Percentiles rank a stretch among this genome's conserved stretches.
phyloP scores from a whole-genome alignment of 306 rosid species.

The Vicia faba region DNA sequence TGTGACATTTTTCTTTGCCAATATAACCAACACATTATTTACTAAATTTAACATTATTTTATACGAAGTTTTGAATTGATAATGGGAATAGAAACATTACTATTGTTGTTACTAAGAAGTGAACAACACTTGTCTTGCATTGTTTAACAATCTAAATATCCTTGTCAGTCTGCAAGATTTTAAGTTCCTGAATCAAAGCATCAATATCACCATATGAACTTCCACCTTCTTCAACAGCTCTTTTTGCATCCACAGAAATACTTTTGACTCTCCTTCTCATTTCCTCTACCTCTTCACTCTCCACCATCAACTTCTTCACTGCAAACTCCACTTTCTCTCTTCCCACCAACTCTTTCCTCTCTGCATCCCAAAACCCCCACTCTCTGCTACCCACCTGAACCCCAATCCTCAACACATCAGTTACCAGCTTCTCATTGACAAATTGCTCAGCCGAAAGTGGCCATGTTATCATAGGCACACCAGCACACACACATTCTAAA shows the following conservation, averaged over 20 bases:
- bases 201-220: slow-evolving; percentile 44
- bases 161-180: background rate
- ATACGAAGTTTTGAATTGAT: no score
- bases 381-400: slow-evolving; percentile 63
- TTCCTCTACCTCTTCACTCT: slow-evolving; percentile 48
- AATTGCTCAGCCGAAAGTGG: slow-evolving; percentile 77
- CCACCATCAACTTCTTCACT: slow-evolving; percentile 53
- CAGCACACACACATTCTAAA: slow-evolving; percentile 55
- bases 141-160: slow-evolving; percentile 1
- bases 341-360: slow-evolving; percentile 43
- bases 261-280: slow-evolving; percentile 51
- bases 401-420: slow-evolving; percentile 53
- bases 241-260: slow-evolving; percentile 46
- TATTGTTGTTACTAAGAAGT: background rate
- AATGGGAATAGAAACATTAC: no score
- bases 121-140: background rate
- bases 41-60: no score
- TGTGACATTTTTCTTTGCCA: background rate
- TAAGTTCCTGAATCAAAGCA: slow-evolving; percentile 50
- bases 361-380: slow-evolving; percentile 46
- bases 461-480: slow-evolving; percentile 71
- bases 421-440: slow-evolving; percentile 66
- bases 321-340: slow-evolving; percentile 55
- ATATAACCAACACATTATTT: background rate
- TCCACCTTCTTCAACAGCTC: slow-evolving; percentile 57